phyloP scores from a whole-genome alignment of 1,284 basidiomycete genomes.

The Xanthoconium separans region DNA sequence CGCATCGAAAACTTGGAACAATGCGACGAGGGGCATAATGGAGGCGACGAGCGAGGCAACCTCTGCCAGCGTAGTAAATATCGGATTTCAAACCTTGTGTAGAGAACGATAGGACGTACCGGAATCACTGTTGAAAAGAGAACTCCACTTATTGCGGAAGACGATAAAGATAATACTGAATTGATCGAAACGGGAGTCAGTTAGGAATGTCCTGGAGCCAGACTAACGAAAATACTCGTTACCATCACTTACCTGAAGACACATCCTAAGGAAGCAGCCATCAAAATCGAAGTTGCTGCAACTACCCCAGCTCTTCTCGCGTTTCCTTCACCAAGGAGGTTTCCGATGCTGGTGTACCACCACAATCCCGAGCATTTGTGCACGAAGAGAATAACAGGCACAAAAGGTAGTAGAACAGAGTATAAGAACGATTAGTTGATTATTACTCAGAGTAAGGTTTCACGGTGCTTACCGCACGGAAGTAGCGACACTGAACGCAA shows the following conservation, averaged over 20 bases:
- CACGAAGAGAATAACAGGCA: not conserved
- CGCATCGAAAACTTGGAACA: slow-evolving; percentile 86
- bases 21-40: slow-evolving; percentile 72
- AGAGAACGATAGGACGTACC: slow-evolving; percentile 36
- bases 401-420: not conserved
- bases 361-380: not conserved
- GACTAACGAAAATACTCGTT: not conserved
- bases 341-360: slow-evolving; percentile 62
- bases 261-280: slow-evolving; percentile 58
- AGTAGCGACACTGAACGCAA: slow-evolving; percentile 76
- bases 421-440: not conserved
- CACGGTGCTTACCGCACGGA: slow-evolving; percentile 68
- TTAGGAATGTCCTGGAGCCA: not conserved
- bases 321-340: slow-evolving; percentile 76
- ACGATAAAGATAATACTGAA: slow-evolving; percentile 67
- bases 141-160: slow-evolving; percentile 76
- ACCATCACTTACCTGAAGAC: slow-evolving; percentile 54
- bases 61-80: slow-evolving; percentile 34
- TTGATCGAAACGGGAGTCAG: not conserved
- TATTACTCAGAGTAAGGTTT: not conserved
- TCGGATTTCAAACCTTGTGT: not conserved
- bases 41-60: slow-evolving; percentile 67
- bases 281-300: slow-evolving; percentile 57
- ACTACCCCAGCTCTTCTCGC: slow-evolving; percentile 67
- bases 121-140: slow-evolving; percentile 84